Evolutionary conservation across 2,329 filamentous ascomycete genomes (phyloP).

Genomic region (Venturia pyrina): DNA sequence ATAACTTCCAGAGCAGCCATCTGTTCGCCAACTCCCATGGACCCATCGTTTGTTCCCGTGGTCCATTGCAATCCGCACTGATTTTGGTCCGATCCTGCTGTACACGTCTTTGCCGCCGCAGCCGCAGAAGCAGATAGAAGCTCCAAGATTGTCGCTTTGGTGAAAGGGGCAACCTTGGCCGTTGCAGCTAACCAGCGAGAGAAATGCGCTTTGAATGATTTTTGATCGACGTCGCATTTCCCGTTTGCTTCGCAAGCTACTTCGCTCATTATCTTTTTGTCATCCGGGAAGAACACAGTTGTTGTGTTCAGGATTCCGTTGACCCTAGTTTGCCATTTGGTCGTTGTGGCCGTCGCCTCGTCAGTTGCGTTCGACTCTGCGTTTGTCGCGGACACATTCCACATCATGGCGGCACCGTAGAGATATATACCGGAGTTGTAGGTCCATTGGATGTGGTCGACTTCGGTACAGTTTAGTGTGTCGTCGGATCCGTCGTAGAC

Average conservation of each 20-base stretch:
- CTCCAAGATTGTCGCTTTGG: constrained; percentile 34
- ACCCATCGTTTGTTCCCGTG: constrained; percentile 22
- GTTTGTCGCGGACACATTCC: constrained; percentile 24
- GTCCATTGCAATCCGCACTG: constrained; percentile 39
- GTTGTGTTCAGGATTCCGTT: constrained; percentile 26
- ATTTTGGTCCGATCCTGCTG: constrained; percentile 36
- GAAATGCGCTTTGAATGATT: constrained; percentile 36
- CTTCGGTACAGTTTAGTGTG: constrained; percentile 32
- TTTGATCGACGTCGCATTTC: constrained; percentile 39
- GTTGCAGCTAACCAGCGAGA: constrained; percentile 33
- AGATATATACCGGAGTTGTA: constrained; percentile 41
- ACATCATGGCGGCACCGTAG: constrained; percentile 38
- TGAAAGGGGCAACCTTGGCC: constrained; percentile 29
- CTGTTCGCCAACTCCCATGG: constrained; percentile 45
- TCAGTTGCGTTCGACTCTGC: constrained; percentile 16
- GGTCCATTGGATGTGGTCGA: constrained; percentile 45
- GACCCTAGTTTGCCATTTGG: constrained; percentile 22
- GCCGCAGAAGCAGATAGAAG: constrained; percentile 44
- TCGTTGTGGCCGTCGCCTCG: constrained; percentile 19
- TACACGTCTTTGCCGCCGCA: constrained; percentile 47
- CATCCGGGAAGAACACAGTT: constrained; percentile 27
- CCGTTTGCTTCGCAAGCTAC: constrained; percentile 36
- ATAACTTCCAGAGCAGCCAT: constrained; percentile 49
- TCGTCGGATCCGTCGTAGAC: constrained; percentile 37
- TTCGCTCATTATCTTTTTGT: constrained; percentile 33